A percentile compares a stretch with the other conserved stretches of the same genome.
Conservation (phyloP, 2,329 filamentous ascomycete species). For the Aspergillus pseudoterreus region DNA sequence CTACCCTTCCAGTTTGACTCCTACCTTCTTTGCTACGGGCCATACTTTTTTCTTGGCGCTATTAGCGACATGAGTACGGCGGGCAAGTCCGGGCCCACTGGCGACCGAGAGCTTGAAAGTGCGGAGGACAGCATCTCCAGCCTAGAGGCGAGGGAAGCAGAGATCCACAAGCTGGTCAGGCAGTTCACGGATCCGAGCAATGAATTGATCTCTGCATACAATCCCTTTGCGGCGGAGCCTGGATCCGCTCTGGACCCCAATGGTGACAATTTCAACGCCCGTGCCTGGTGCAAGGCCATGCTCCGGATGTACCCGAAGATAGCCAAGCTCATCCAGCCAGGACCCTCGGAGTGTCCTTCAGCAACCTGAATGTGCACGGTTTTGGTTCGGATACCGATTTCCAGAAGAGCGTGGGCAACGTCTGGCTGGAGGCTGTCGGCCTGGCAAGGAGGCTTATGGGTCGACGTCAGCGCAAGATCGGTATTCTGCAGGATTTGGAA, state of each 20-base stretch:
- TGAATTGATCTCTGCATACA: too few species aligned
- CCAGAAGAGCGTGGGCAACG: slow-evolving; percentile 19
- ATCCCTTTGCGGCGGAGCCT: too few species aligned
- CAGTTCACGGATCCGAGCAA: too few species aligned
- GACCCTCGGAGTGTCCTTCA: slow-evolving; percentile 5
- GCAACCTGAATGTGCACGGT: slow-evolving; percentile 1
- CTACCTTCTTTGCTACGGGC: too few species aligned
- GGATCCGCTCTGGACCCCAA: slow-evolving; percentile 5
- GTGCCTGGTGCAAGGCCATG: slow-evolving; percentile 10
- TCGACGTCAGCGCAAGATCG: slow-evolving; percentile 29
- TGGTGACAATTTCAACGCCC: slow-evolving; percentile 7
- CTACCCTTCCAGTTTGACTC: too few species aligned
- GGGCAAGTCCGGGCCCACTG: too few species aligned
- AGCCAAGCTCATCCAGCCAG: slow-evolving; percentile 5
- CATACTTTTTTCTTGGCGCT: too few species aligned
- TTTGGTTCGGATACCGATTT: slow-evolving; percentile 19
- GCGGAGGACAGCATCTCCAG: too few species aligned
- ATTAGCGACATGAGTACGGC: too few species aligned
- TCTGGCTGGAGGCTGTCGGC: neutral
- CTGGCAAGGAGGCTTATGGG: neutral
- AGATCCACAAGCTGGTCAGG: too few species aligned
- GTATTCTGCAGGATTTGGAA: slow-evolving; percentile 37
- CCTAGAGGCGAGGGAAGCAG: too few species aligned
- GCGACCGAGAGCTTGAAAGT: too few species aligned
- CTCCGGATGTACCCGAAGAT: slow-evolving; percentile 5